These are phyloP conservation scores for Xerocomellus chrysenteron DNA, from an alignment of 768 basidiomycete species.

Conservation along the genomic window DNA sequence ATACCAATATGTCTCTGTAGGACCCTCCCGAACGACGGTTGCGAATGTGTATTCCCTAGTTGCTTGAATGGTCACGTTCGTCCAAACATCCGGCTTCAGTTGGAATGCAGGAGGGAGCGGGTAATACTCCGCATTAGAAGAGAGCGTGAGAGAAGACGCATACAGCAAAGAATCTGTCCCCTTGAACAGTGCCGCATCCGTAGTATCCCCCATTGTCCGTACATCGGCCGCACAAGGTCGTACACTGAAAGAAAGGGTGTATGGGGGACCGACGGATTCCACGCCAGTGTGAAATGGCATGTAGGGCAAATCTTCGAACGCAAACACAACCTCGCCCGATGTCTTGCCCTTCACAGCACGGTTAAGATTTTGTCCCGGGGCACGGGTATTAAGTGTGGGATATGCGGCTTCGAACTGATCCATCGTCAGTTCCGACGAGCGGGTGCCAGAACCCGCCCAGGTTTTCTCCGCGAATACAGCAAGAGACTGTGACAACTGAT, in stretches of 20 bases:
- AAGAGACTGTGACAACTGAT: constrained; percentile 41
- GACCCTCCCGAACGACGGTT: constrained; percentile 19
- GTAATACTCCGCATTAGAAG: constrained; percentile 38
- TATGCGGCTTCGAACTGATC: constrained; percentile 38
- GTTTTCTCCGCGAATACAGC: constrained; percentile 43
- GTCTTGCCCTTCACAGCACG: constrained; percentile 32
- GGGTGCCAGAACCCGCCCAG: constrained; percentile 42
- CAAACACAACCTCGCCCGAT: constrained; percentile 31
- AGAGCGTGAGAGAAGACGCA: constrained; percentile 38
- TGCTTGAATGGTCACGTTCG: constrained; percentile 38
- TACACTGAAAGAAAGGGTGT: constrained; percentile 41
- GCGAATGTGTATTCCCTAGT: constrained; percentile 38
- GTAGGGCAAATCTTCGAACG: constrained; percentile 18
- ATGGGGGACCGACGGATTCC: constrained; percentile 44
- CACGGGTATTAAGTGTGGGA: constrained; percentile 36
- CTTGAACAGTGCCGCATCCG: constrained; percentile 30
- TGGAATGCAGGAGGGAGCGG: constrained; percentile 30
- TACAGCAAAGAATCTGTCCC: constrained; percentile 39
- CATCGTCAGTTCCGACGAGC: constrained; percentile 33
- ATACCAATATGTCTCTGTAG: constrained; percentile 31
- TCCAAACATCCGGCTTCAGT: constrained; percentile 31
- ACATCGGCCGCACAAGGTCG: constrained; percentile 25
- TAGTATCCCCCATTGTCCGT: constrained; percentile 10
- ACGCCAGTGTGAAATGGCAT: constrained; percentile 30
- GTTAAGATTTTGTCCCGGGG: constrained; percentile 45